Base-by-base conservation (phyloP, 2,329 filamentous ascomycete genomes). In the Aspergillus sp. region DNA sequence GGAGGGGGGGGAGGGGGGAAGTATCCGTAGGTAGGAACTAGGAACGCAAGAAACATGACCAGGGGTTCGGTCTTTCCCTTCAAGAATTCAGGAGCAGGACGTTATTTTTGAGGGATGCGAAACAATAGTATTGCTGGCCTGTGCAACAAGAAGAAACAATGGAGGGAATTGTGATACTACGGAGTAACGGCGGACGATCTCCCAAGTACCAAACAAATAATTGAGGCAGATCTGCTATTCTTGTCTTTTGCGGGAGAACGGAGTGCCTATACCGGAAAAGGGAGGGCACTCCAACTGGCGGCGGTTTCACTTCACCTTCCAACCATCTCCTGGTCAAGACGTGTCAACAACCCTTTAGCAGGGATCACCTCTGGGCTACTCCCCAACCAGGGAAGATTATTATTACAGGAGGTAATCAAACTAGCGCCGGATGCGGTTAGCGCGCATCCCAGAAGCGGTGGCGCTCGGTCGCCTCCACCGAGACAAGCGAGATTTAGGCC, bases 401-500 rank as follows among this genome's bases (percentile, higher is more conserved):
- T 60, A 54, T 26, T 29, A 29, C 42, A 49, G 55, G 36, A 52
- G 46, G 42, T 60, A 60, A 65, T 66, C 52, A 66, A 64, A 66
- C 60, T 63, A 64, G 22, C 12, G 24, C 52, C 45, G 32, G 36
- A 56, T 55, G 6, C 12, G 50, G 60, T 55, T 64, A 64, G 61
- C 20, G 14, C n/a, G 20, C 16, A 2, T n/a, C 42, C 42, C 42
- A 46, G 20, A 11, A 57, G 62, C 55, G 62, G 65, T 67, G 63
- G 65, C 62, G 47, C 55, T 50, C 52, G 54, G 52, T 53, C 63
- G 57, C 51, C 55, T 62, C 55, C 61, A 60, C 61, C 55, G 55
- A 63, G 57, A 58, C 61, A 64, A 68, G 66, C 63, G 65, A 68
- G 65, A 66, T 68, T 68, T 68, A 63, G 50, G 49, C 54, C 50